These are phyloP conservation scores for Dactylonectria macrodidyma DNA, from an alignment of 2,329 filamentous ascomycete genomes.

Conservation along the genomic window DNA sequence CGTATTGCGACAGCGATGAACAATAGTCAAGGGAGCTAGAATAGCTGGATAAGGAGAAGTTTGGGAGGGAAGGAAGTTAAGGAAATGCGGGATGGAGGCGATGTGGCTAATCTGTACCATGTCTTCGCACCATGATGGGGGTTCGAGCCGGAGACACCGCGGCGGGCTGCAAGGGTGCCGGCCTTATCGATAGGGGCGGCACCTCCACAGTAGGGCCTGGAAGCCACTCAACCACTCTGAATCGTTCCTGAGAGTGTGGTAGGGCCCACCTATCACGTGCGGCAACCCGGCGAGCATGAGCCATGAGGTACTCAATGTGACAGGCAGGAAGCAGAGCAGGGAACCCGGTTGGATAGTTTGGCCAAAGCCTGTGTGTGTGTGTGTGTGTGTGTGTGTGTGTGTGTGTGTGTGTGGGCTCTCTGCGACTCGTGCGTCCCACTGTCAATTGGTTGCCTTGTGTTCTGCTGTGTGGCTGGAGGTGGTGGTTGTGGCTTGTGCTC, in stretches of 20 bases:
- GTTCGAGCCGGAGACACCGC: conserved; percentile 43
- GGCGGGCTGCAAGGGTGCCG: conserved; percentile 21
- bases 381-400: not conserved
- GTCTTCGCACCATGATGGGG: conserved; percentile 29
- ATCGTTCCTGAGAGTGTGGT: not conserved
- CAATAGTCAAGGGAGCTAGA: conserved; percentile 12
- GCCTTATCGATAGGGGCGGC: conserved; percentile 37
- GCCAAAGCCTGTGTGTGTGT: not conserved
- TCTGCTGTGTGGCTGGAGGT: no score
- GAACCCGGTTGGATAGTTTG: not conserved
- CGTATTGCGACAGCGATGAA: conserved; percentile 16
- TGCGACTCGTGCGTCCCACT: conserved; percentile 18
- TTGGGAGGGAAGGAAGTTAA: conserved; percentile 26
- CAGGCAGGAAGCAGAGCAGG: not conserved
- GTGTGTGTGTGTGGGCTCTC: not conserved
- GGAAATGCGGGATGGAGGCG: conserved; percentile 37
- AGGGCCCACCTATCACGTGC: conserved; percentile 41
- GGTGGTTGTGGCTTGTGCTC: not conserved
- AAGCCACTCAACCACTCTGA: not conserved
- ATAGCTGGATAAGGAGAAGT: conserved; percentile 26
- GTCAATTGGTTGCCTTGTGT: not conserved
- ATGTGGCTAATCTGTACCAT: conserved; percentile 44
- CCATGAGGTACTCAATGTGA: not conserved
- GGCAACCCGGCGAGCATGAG: not conserved
- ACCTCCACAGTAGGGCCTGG: not conserved